Evolutionary conservation across 768 basidiomycete genomes (phyloP), one percentile per base, ranked within the genome.

Genomic region (Kwoniella bestiolae): DNA sequence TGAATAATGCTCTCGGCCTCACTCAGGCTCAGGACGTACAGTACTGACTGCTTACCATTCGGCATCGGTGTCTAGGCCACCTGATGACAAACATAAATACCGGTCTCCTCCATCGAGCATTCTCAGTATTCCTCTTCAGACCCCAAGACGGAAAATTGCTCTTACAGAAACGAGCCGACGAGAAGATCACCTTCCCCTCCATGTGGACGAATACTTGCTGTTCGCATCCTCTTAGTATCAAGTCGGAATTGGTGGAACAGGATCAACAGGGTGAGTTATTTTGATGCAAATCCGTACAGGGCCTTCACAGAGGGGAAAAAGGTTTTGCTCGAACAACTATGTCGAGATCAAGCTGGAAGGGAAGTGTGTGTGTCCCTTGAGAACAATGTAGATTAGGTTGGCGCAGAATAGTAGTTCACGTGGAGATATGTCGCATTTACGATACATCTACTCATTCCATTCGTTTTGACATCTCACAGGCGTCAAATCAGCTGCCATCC

Each of bases 121-220:
- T 99, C 84, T 97, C 94, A 65, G 94, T 90, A 35, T 98, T 99
- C 81, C 86, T 97, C 69, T 99, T 98, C 85, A 85, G 93, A 38
- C 96, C 96, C 2, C 87, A 88, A 12, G 93, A 97, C 80, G 96
- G 96, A 50, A 91, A 89, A 81, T 86, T 99, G 18, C 85, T 99
- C 28, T 86, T 99, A 49, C 96, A 99, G 80, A 92, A 93, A 81
- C 87, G 96, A 38, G 96, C 96, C 21, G 85, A 89, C n/a, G 94
- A 95, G 83, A 99, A 99, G 85, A 99, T 99, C 78, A 99, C 96
- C 6, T 99, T 99, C 84, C 96, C 96, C 5, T 86, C 91, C 74
- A 94, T 97, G 94, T 99, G 96, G 96, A 99, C 96, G 32, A 99
- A 99, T 82, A 98, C 96, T 7, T 99, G 96, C 80, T 99, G 95